Evolutionary conservation across 1,139 yeast genomes (phyloP), one percentile per base, ranked within the genome.

Genomic region (Zygoascus hellenicus): DNA sequence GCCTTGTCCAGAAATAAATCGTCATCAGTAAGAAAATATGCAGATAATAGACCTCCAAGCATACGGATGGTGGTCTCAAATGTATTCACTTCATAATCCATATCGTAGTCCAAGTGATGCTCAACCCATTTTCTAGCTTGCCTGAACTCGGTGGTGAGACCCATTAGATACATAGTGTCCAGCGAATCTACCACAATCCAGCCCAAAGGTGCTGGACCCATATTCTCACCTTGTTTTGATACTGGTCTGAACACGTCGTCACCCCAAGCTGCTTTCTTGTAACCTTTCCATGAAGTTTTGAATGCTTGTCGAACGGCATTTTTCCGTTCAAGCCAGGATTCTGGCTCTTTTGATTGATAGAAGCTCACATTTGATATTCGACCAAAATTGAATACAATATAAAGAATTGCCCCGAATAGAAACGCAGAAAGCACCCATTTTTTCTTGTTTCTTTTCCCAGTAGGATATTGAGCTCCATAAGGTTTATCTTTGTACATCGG

Each of bases 61-160:
- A 89, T 88, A 59, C 97, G 75, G 55, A 88, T 90, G 4, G 97
- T 88, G 10, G 97, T 88, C 63, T 90, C 97, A 65, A 90, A 90
- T 3, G 88, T 83, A 62, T 83, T 88, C 42, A 89, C 95, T 34
- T 78, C 76, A 57, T 80, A 77, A 61, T 88, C 86, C 58, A 86
- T 78, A 57, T 80, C 77, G 55, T 79, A 82, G 35, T 65, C 62
- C 44, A 82, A 64, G 40, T 74, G 79, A 44, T 79, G 70, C 47
- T 75, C 73, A 46, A 90, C 83, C 96, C 97, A 92, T 2, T 76
- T 62, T 51, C 78, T 75, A 7, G 95, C 94, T 39, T 77, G 72
- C 29, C 65, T 67, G 37, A 86, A 72, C 58, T 86, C 88, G 16
- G 78, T 80, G 9, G 75, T 69, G 45, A 88, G 76, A 31, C 78